phyloP scores from a whole-genome alignment of 2,329 filamentous ascomycete species.

The Dryadomyces quercus-mongolicae region DNA sequence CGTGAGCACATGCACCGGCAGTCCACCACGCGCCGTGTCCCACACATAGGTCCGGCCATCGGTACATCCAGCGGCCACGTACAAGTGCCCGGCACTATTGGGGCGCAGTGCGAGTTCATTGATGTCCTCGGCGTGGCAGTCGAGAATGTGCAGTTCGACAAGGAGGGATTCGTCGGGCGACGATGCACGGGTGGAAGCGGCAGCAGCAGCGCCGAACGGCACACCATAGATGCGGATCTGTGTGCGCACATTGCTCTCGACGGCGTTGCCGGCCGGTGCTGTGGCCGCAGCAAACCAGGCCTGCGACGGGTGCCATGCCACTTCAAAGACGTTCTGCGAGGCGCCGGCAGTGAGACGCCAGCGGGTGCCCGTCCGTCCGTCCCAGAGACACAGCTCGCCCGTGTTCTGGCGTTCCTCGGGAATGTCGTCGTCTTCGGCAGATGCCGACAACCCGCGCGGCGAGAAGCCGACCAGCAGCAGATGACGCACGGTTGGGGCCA shows the following conservation, averaged over 20 bases:
- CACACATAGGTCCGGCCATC: slow-evolving; percentile 51
- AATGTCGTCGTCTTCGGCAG: slow-evolving; percentile 42
- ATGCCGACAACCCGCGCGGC: slow-evolving; percentile 33
- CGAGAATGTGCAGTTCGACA: slow-evolving; percentile 38
- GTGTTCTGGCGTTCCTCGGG: slow-evolving; percentile 44
- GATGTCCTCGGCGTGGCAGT: slow-evolving; percentile 48
- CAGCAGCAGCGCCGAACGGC: slow-evolving; percentile 9
- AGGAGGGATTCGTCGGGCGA: slow-evolving; percentile 18
- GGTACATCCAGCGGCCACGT: slow-evolving; percentile 49
- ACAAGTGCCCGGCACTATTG: slow-evolving; percentile 36
- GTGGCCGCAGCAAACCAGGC: slow-evolving; percentile 45
- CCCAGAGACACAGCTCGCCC: slow-evolving; percentile 49
- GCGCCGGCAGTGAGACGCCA: slow-evolving; percentile 36
- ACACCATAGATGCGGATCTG: slow-evolving; percentile 43
- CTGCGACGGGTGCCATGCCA: slow-evolving; percentile 47
- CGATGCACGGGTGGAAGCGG: not conserved
- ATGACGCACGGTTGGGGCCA: slow-evolving; percentile 29
- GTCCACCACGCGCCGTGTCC: slow-evolving; percentile 45
- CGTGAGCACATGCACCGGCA: slow-evolving; percentile 39
- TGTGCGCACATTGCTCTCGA: slow-evolving; percentile 33
- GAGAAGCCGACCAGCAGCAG: slow-evolving; percentile 52
- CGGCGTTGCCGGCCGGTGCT: slow-evolving; percentile 34
- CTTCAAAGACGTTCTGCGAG: slow-evolving; percentile 51
- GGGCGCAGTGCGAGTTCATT: slow-evolving; percentile 50
- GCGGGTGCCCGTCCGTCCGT: slow-evolving; percentile 30